A percentile compares a stretch with the other conserved stretches of the same genome.
phyloP scores from a whole-genome alignment of 257 asterid genomes.

The Penstemon barbatus region DNA sequence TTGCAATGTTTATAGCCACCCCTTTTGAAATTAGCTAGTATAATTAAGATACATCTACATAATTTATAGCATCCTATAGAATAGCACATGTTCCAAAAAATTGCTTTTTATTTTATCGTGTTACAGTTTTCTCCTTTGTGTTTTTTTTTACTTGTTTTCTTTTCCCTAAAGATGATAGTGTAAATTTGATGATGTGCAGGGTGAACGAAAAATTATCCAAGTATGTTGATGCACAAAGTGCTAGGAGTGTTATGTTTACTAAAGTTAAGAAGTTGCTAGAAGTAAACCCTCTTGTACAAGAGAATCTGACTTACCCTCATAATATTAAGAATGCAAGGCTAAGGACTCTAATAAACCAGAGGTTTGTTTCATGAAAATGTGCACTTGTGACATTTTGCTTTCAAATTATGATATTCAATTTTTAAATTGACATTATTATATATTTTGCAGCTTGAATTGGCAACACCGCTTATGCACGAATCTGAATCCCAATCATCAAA shows the following conservation, averaged over 20 bases:
- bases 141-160: no score
- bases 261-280: conserved; percentile 64
- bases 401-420: conserved; percentile 11
- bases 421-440: background rate
- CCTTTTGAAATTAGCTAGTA: no score
- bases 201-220: conserved; percentile 58
- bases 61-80: no score
- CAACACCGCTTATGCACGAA: conserved; percentile 67
- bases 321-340: conserved; percentile 56
- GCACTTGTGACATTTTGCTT: background rate
- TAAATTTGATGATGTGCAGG: conserved; percentile 31
- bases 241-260: conserved; percentile 55
- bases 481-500: conserved; percentile 63
- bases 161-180: no score
- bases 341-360: conserved; percentile 63
- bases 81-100: no score
- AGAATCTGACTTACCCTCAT: conserved; percentile 52
- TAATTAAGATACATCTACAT: no score
- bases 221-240: conserved; percentile 60
- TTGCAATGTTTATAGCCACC: no score
- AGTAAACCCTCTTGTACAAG: conserved; percentile 63
- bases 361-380: conserved; percentile 38
- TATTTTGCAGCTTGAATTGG: conserved; percentile 58
- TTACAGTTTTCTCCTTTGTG: no score
- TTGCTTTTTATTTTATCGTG: no score